phyloP scores from a whole-genome alignment of 208 protist genomes.

The Leishmania arabica region DNA sequence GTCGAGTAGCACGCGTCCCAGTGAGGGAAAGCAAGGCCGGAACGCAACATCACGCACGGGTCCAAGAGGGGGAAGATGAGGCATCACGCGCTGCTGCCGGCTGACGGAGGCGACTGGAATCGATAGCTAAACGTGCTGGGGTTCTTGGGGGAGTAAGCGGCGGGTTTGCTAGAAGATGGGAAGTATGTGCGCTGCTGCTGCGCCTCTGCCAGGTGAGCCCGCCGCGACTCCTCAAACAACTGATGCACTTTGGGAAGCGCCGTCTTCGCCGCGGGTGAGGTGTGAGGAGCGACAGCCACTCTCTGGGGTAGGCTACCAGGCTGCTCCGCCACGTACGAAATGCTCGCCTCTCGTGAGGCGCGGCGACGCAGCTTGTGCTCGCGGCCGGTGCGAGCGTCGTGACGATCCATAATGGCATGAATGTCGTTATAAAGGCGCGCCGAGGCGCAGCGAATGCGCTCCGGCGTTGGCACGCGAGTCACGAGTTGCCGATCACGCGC shows the following conservation, averaged over 20 bases:
- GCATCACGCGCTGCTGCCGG: background rate
- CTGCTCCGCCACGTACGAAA: background rate
- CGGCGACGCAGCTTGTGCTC: slow-evolving; percentile 49
- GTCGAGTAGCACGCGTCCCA: background rate
- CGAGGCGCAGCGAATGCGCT: slow-evolving; percentile 60
- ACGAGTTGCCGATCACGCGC: background rate
- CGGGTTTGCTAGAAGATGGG: slow-evolving; percentile 32
- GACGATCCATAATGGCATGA: slow-evolving; percentile 58
- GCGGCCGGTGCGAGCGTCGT: slow-evolving; percentile 48
- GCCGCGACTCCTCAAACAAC: slow-evolving; percentile 71
- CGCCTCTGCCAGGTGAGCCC: slow-evolving; percentile 51
- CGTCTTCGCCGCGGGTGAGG: background rate
- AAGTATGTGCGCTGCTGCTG: slow-evolving; percentile 54
- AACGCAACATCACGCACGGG: background rate
- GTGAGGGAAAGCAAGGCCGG: background rate
- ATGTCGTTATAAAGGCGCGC: slow-evolving; percentile 62
- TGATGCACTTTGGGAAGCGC: slow-evolving; percentile 59
- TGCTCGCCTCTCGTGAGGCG: slow-evolving; percentile 17
- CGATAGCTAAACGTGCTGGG: slow-evolving; percentile 68
- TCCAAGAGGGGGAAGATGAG: background rate
- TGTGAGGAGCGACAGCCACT: background rate
- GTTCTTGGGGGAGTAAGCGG: slow-evolving; percentile 42
- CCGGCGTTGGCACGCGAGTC: slow-evolving; percentile 48
- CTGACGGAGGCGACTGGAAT: slow-evolving; percentile 39
- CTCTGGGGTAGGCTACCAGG: background rate